These are phyloP conservation scores for Mallotus repandus DNA, from an alignment of 441 rosid species.

Conservation along the genomic window DNA sequence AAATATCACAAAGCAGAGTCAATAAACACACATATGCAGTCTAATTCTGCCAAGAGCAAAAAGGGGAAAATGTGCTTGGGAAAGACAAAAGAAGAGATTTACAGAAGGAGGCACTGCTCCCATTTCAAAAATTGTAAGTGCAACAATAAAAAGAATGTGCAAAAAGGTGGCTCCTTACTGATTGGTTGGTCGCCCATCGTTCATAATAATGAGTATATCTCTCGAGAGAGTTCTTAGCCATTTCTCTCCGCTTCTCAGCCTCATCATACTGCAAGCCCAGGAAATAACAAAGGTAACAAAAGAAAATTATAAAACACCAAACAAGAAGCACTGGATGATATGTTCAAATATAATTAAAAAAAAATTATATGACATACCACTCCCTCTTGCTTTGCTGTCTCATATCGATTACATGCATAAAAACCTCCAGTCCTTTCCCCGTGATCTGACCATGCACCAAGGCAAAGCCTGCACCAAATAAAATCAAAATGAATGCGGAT, in stretches of 20 bases:
- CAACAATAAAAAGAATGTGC: slow-evolving; percentile 16
- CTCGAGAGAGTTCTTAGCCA: slow-evolving; percentile 95
- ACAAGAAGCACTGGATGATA: slow-evolving; percentile 13
- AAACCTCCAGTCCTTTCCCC: slow-evolving; percentile 97
- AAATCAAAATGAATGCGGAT: neutral
- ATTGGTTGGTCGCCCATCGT: slow-evolving; percentile 99
- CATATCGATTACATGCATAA: slow-evolving; percentile 92
- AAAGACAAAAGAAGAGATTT: neutral
- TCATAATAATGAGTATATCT: slow-evolving; percentile 98
- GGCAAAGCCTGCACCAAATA: slow-evolving; percentile 74
- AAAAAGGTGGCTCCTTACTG: slow-evolving; percentile 34
- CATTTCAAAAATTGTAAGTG: neutral
- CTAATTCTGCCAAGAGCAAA: neutral
- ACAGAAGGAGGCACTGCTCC: no score
- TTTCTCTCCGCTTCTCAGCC: slow-evolving; percentile 78
- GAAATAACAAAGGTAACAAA: neutral
- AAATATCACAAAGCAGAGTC: neutral
- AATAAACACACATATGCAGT: neutral
- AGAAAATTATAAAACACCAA: neutral
- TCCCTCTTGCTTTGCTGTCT: slow-evolving; percentile 89
- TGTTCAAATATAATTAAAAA: neutral
- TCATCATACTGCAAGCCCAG: slow-evolving; percentile 67
- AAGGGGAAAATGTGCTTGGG: neutral
- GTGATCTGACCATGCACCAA: slow-evolving; percentile 89
- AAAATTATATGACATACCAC: slow-evolving; percentile 50